Conservation (phyloP, 306 rosid genomes). For the Potentilla sterilis region DNA sequence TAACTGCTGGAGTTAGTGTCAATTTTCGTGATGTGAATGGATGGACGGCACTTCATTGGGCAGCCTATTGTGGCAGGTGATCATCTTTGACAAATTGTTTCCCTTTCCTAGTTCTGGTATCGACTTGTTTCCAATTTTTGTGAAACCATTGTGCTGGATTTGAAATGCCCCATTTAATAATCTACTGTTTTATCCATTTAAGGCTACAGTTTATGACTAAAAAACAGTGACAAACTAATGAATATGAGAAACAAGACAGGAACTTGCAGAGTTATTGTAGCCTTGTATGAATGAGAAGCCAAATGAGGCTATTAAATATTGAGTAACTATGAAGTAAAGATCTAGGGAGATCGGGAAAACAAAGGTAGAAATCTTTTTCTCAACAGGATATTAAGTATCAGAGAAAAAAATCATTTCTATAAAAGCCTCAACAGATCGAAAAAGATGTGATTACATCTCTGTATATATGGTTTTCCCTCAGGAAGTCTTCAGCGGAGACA, state of each 20-base stretch:
- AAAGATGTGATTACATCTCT: neutral
- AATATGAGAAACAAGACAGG: neutral
- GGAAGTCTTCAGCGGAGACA: neutral
- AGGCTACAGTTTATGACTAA: neutral
- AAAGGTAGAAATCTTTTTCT: neutral
- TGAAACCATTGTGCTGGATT: neutral
- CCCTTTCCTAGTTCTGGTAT: neutral
- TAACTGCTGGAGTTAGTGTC: conserved; percentile 70
- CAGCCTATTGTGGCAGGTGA: conserved; percentile 87
- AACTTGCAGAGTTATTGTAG: neutral
- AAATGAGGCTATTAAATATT: neutral
- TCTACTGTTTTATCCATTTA: neutral
- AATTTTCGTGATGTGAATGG: conserved; percentile 88
- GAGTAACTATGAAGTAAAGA: neutral
- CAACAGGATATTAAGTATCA: neutral
- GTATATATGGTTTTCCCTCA: neutral
- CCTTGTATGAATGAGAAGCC: neutral
- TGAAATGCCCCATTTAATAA: neutral
- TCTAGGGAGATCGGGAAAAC: neutral
- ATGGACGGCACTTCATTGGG: conserved; percentile 98
- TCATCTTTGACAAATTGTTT: conserved; percentile 10
- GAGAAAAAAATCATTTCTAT: neutral
- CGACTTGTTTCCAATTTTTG: conserved; percentile 5
- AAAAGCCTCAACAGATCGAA: neutral
- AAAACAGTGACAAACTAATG: neutral